phyloP scores from a whole-genome alignment of 1,139 yeast genomes.

The Sugiyamaella pinicola region DNA sequence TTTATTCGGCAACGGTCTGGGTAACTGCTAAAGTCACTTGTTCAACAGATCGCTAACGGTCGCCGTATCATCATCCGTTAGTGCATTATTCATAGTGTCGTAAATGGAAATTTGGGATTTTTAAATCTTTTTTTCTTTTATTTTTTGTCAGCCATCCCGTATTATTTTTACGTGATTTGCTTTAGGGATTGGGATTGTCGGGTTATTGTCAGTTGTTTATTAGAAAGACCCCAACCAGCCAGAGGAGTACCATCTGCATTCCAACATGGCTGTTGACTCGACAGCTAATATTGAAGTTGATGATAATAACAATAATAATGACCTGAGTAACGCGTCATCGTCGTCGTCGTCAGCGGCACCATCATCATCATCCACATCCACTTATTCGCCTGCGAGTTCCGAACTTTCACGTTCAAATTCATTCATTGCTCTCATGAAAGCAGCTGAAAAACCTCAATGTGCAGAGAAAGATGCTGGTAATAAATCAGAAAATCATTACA shows the following conservation, averaged over 20 bases:
- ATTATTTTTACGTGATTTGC: too few species aligned
- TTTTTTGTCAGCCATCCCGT: too few species aligned
- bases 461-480: conserved; percentile 68
- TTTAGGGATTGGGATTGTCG: too few species aligned
- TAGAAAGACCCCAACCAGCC: too few species aligned
- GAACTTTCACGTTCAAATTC: conserved; percentile 31
- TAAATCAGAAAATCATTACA: conserved; percentile 65
- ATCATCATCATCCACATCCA: conserved; percentile 3
- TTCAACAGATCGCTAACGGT: too few species aligned
- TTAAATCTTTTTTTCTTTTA: too few species aligned
- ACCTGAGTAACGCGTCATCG: background rate
- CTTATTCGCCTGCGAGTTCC: background rate
- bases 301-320: background rate
- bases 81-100: background rate
- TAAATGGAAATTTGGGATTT: too few species aligned
- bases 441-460: conserved; percentile 36
- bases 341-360: background rate
- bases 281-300: background rate
- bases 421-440: conserved; percentile 33
- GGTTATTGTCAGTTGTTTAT: too few species aligned
- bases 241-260: background rate
- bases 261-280: background rate
- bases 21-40: too few species aligned
- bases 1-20: too few species aligned
- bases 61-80: background rate